A percentile compares a stretch with the other conserved stretches of the same genome.
These are phyloP conservation scores for Metarhizium sp. DNA, from an alignment of 2,329 filamentous ascomycete genomes.

Conservation along the genomic window DNA sequence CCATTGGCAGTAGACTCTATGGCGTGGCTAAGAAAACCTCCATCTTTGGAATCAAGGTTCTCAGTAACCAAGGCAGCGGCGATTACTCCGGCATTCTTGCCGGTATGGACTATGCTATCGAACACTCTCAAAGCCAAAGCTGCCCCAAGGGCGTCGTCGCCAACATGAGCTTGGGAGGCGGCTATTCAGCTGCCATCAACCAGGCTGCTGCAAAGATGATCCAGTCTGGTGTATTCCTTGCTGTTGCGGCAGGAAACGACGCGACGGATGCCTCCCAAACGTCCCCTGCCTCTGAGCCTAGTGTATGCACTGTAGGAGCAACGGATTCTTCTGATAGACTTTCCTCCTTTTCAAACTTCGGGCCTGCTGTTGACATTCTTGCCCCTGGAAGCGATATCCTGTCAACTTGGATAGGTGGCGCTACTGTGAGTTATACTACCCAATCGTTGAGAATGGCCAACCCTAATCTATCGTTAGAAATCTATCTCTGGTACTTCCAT, in stretches of 20 bases:
- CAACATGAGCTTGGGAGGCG: constrained; percentile 41
- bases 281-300: constrained; percentile 38
- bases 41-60: constrained; percentile 37
- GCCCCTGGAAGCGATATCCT: constrained; percentile 38
- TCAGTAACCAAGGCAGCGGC: constrained; percentile 15
- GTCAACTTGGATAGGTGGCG: constrained; percentile 36
- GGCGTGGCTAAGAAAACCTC: constrained; percentile 35
- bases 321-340: constrained; percentile 18
- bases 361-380: constrained; percentile 37
- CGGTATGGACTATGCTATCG: constrained; percentile 29
- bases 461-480: no score
- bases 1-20: constrained; percentile 31
- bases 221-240: constrained; percentile 36
- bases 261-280: constrained; percentile 11
- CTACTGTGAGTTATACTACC: constrained; percentile 46
- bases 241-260: constrained; percentile 47
- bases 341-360: constrained; percentile 40
- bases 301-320: constrained; percentile 45
- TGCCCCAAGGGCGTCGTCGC: constrained; percentile 34
- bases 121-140: constrained; percentile 26
- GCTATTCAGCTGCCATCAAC: constrained; percentile 32
- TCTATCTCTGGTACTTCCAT: no score
- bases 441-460: constrained; percentile 30
- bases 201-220: constrained; percentile 40
- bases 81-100: constrained; percentile 15